phyloP scores from a whole-genome alignment of 208 protist genomes.

The Leishmania tarentolae region DNA sequence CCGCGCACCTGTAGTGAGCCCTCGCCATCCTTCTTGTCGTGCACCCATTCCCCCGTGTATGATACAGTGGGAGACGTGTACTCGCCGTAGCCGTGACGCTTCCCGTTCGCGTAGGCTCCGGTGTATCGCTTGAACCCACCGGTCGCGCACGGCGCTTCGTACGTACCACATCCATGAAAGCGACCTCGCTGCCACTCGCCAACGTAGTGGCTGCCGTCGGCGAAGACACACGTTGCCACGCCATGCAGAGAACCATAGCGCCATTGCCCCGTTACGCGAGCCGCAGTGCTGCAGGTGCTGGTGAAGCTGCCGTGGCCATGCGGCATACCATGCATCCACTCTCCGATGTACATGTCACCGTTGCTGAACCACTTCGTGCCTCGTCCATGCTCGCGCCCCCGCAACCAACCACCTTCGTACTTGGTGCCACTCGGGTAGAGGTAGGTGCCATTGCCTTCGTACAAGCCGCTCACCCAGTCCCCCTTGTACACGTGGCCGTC shows the following conservation, averaged over 20 bases:
- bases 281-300: conserved; percentile 37
- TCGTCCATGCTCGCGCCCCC: conserved; percentile 67
- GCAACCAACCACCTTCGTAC: conserved; percentile 81
- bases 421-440: conserved; percentile 67
- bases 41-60: conserved; percentile 81
- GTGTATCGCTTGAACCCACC: conserved; percentile 46
- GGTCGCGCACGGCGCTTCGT: conserved; percentile 21
- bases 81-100: conserved; percentile 68
- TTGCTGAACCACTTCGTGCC: conserved; percentile 82
- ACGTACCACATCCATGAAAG: conserved; percentile 70
- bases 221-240: conserved; percentile 60
- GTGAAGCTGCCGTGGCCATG: conserved; percentile 81
- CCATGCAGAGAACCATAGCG: conserved; percentile 64
- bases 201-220: conserved; percentile 70
- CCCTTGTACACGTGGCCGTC: conserved; percentile 92
- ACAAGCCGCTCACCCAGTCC: conserved; percentile 76
- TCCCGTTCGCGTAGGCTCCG: conserved; percentile 64
- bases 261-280: conserved; percentile 82
- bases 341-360: conserved; percentile 76
- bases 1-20: conserved; percentile 51
- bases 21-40: conserved; percentile 72
- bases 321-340: conserved; percentile 68
- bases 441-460: conserved; percentile 78
- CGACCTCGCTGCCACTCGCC: conserved; percentile 68
- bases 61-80: conserved; percentile 47